A percentile compares a stretch with the other conserved stretches of the same genome.
These are phyloP conservation scores for Septoria petroselini DNA, from an alignment of 2,329 filamentous ascomycete genomes.

Conservation along the genomic window DNA sequence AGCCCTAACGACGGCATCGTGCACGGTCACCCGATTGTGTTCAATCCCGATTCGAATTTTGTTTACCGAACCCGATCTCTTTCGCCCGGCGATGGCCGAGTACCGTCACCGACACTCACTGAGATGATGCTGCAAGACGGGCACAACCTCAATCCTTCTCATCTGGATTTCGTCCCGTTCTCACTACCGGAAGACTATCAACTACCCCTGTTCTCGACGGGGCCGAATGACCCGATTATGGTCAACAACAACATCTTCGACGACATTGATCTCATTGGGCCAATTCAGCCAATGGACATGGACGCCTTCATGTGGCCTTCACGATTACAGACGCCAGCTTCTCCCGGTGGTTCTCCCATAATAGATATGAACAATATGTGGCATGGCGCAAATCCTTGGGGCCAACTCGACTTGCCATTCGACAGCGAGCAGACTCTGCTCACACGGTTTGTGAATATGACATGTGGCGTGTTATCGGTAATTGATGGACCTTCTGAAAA, in stretches of 20 bases:
- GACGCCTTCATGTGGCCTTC: slow-evolving; percentile 21
- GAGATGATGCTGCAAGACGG: slow-evolving; percentile 33
- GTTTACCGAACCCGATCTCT: slow-evolving; percentile 24
- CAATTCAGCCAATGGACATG: slow-evolving; percentile 18
- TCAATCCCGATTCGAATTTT: slow-evolving; percentile 20
- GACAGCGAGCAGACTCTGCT: slow-evolving; percentile 59
- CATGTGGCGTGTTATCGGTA: slow-evolving; percentile 67
- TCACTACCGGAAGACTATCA: slow-evolving; percentile 31
- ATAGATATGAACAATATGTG: slow-evolving; percentile 9
- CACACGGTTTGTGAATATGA: slow-evolving; percentile 61
- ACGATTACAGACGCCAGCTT: slow-evolving; percentile 19
- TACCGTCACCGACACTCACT: slow-evolving; percentile 33
- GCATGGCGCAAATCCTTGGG: slow-evolving; percentile 3
- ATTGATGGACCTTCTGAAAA: slow-evolving; percentile 68
- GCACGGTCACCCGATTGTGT: slow-evolving; percentile 7
- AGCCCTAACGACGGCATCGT: not conserved
- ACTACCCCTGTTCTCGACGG: slow-evolving; percentile 24
- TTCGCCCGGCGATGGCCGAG: slow-evolving; percentile 16
- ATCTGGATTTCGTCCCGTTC: slow-evolving; percentile 31
- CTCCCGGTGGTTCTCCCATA: slow-evolving; percentile 4
- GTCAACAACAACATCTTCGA: slow-evolving; percentile 20
- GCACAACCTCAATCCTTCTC: slow-evolving; percentile 14
- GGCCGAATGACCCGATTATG: slow-evolving; percentile 25
- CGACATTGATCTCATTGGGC: slow-evolving; percentile 23
- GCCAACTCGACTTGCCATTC: slow-evolving; percentile 32